phyloP scores from a whole-genome alignment of 2,329 filamentous ascomycete species.

The Calonectria leucothoes region DNA sequence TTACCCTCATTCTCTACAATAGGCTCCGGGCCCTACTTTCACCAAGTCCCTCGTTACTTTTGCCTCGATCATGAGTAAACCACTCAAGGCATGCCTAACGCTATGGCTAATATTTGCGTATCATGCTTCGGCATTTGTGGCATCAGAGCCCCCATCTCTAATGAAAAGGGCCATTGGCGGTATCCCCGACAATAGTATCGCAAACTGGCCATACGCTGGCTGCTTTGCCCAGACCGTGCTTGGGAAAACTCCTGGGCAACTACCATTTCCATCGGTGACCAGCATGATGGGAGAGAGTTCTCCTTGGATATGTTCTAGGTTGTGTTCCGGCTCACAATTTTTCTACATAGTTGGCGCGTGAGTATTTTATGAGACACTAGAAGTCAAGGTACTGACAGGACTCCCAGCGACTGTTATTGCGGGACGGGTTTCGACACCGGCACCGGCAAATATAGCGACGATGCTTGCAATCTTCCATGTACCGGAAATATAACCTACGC shows the following conservation, averaged over 20 bases:
- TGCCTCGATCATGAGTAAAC: background rate
- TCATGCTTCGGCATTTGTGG: background rate
- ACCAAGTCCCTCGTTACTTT: background rate
- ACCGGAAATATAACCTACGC: background rate
- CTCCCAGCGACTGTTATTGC: background rate
- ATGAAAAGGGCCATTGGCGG: background rate
- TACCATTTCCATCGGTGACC: background rate
- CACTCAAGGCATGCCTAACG: background rate
- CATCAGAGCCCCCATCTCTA: background rate
- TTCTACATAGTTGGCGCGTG: background rate
- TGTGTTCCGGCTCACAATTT: background rate
- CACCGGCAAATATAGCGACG: background rate
- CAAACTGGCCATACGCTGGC: background rate
- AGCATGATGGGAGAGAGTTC: background rate
- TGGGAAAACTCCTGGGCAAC: background rate
- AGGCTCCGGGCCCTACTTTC: background rate
- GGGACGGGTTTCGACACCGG: background rate
- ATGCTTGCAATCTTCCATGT: background rate
- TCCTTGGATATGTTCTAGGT: background rate
- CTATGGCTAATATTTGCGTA: background rate
- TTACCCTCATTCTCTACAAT: background rate
- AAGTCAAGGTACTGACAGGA: background rate
- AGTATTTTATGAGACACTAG: background rate
- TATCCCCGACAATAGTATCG: background rate
- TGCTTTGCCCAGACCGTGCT: background rate